Evolutionary conservation across 805 yeast species (phyloP).

Genomic region (Candida yuanshanica): DNA sequence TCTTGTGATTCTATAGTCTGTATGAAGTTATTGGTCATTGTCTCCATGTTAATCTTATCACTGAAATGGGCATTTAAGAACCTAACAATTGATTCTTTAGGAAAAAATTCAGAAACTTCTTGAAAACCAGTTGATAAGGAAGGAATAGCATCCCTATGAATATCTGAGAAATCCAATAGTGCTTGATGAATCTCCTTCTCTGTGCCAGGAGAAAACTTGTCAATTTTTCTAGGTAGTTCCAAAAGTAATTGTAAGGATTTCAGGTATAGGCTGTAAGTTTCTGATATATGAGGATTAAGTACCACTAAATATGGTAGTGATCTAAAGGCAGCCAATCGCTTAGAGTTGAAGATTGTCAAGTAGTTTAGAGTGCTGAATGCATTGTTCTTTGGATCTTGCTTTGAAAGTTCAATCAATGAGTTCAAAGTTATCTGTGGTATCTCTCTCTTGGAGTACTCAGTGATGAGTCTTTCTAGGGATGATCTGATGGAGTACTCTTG

Average conservation of each 20-base stretch:
- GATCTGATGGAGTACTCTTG: constrained; percentile 53
- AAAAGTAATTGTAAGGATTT: constrained; percentile 55
- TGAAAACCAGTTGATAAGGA: constrained; percentile 75
- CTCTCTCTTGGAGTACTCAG: constrained; percentile 46
- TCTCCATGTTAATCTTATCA: constrained; percentile 82
- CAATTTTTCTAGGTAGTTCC: constrained; percentile 38
- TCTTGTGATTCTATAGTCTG: constrained; percentile 45
- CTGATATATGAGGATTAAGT: constrained; percentile 80
- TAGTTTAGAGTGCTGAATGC: constrained; percentile 52
- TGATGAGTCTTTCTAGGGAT: constrained; percentile 51
- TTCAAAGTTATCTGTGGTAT: constrained; percentile 49
- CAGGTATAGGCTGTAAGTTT: constrained; percentile 68
- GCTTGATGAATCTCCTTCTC: constrained; percentile 44
- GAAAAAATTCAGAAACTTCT: constrained; percentile 48
- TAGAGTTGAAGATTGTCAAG: constrained; percentile 58
- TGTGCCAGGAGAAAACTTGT: constrained; percentile 28
- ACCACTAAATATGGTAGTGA: constrained; percentile 78
- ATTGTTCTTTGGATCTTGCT: constrained; percentile 26
- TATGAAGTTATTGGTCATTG: constrained; percentile 82
- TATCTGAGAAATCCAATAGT: constrained; percentile 55
- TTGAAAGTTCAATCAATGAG: constrained; percentile 39
- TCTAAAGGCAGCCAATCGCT: constrained; percentile 64
- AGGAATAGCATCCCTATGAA: constrained; percentile 82
- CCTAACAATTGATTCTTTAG: constrained; percentile 44
- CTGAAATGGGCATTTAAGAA: constrained; percentile 73